Percentiles rank a stretch among this genome's conserved stretches.
phyloP scores from a whole-genome alignment of 768 basidiomycete species.

The Xanthoconium stramineum region DNA sequence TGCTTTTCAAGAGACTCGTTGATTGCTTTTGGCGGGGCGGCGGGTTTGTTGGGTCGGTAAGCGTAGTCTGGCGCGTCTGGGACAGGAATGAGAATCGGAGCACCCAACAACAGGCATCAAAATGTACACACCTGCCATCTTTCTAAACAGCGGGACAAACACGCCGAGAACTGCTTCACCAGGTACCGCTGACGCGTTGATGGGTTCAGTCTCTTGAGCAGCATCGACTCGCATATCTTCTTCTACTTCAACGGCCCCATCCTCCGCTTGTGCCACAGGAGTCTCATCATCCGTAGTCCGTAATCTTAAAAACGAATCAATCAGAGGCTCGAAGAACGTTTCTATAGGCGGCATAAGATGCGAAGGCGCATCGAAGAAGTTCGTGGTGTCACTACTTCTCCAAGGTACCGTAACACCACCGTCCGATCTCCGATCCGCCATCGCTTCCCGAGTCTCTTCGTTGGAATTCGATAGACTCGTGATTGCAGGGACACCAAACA shows the following conservation, averaged over 20 bases:
- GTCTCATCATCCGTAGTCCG: conserved; percentile 24
- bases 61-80: conserved; percentile 25
- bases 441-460: conserved; percentile 16
- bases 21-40: conserved; percentile 7
- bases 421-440: conserved; percentile 11
- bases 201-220: conserved; percentile 13
- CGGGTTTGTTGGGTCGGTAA: conserved; percentile 13
- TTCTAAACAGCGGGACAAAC: conserved; percentile 64
- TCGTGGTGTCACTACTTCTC: conserved; percentile 41
- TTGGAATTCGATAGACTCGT: conserved; percentile 25
- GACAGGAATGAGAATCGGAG: conserved; percentile 2
- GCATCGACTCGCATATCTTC: conserved; percentile 44
- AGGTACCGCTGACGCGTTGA: conserved; percentile 35
- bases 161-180: conserved; percentile 53
- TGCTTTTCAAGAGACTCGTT: conserved; percentile 17
- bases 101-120: not conserved
- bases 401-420: conserved; percentile 26
- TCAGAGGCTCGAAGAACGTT: conserved; percentile 63
- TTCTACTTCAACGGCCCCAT: conserved; percentile 34
- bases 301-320: conserved; percentile 44
- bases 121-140: conserved; percentile 39
- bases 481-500: conserved; percentile 82
- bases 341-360: conserved; percentile 76
- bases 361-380: conserved; percentile 64
- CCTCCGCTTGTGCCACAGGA: conserved; percentile 14